Evolutionary conservation across 768 basidiomycete species (phyloP).

Genomic region (Hygrocybe punicea): DNA sequence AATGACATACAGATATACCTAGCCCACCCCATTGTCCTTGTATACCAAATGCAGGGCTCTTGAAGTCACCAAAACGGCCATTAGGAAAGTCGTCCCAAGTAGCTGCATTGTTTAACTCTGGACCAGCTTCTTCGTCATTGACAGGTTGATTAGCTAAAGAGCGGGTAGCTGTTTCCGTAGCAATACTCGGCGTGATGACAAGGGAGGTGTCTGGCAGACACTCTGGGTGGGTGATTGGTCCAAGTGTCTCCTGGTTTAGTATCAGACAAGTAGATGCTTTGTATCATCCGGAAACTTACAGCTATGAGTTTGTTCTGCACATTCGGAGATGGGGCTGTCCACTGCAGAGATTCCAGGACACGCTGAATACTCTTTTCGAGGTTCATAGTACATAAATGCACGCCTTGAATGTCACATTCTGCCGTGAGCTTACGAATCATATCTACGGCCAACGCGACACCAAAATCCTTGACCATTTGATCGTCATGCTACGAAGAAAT

Average conservation of each 20-base stretch:
- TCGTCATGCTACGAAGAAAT: conserved; percentile 71
- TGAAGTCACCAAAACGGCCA: conserved; percentile 95
- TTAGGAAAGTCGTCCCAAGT: conserved; percentile 98
- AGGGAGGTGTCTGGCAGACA: conserved; percentile 35
- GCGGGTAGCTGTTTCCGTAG: conserved; percentile 59
- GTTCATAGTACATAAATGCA: conserved; percentile 96
- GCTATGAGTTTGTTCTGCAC: conserved; percentile 64
- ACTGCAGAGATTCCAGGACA: conserved; percentile 75
- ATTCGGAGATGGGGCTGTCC: conserved; percentile 49
- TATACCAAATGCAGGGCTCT: conserved; percentile 91
- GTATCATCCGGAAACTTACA: conserved; percentile 33
- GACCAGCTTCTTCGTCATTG: conserved; percentile 55
- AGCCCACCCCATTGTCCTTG: conserved; percentile 76
- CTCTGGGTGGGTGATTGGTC: conserved; percentile 26
- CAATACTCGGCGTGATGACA: conserved; percentile 61
- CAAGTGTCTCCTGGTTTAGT: conserved; percentile 39
- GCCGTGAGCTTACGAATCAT: conserved; percentile 65
- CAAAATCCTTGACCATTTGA: conserved; percentile 89
- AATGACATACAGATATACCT: conserved; percentile 49
- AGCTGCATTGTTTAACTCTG: conserved; percentile 71
- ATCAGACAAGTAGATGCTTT: neutral
- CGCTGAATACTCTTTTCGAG: conserved; percentile 92
- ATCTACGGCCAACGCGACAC: conserved; percentile 77
- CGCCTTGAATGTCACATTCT: conserved; percentile 60
- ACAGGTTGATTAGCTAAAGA: conserved; percentile 49